Evolutionary conservation across 805 yeast species (phyloP).

Genomic region (Wickerhamiella kazuoi): DNA sequence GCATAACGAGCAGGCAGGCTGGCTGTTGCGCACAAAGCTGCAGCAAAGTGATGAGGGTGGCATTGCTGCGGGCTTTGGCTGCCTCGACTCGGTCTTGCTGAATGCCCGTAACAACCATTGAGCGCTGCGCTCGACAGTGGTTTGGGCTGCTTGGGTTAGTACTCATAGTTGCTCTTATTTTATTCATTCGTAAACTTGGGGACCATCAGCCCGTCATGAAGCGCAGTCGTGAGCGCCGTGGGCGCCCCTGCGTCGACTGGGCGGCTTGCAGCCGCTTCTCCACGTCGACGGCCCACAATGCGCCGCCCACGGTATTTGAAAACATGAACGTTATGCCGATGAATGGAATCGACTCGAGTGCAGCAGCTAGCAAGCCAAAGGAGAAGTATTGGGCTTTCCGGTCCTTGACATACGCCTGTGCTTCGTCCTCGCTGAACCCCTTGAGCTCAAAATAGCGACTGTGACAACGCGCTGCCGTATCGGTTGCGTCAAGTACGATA

Average conservation of each 20-base stretch:
- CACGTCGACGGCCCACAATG: slow-evolving; percentile 22
- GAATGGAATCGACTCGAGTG: slow-evolving; percentile 22
- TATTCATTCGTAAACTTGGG: background rate
- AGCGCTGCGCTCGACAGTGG: background rate
- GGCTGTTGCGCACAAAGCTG: slow-evolving; percentile 75
- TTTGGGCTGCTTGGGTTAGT: background rate
- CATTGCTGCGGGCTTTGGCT: slow-evolving; percentile 97
- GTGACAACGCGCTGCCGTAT: slow-evolving; percentile 36
- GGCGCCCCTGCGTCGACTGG: background rate
- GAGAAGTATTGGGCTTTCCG: slow-evolving; percentile 20
- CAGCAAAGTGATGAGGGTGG: slow-evolving; percentile 91
- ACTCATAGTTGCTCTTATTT: background rate
- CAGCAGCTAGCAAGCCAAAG: slow-evolving; percentile 22
- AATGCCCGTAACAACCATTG: slow-evolving; percentile 6
- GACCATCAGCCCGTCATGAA: background rate
- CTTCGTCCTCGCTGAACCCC: slow-evolving; percentile 29
- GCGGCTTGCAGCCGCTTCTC: slow-evolving; percentile 11
- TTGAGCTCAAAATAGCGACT: slow-evolving; percentile 40
- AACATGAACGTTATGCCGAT: slow-evolving; percentile 21
- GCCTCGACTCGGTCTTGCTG: slow-evolving; percentile 45
- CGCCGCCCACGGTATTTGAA: slow-evolving; percentile 23
- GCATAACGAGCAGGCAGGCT: slow-evolving; percentile 59
- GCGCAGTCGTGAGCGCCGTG: slow-evolving; percentile 4
- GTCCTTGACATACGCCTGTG: slow-evolving; percentile 16
- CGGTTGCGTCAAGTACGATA: slow-evolving; percentile 34